A percentile compares a stretch with the other conserved stretches of the same genome.
Evolutionary conservation across 129 eudicot species (phyloP).

Genomic region (Ambrosia trifida): DNA sequence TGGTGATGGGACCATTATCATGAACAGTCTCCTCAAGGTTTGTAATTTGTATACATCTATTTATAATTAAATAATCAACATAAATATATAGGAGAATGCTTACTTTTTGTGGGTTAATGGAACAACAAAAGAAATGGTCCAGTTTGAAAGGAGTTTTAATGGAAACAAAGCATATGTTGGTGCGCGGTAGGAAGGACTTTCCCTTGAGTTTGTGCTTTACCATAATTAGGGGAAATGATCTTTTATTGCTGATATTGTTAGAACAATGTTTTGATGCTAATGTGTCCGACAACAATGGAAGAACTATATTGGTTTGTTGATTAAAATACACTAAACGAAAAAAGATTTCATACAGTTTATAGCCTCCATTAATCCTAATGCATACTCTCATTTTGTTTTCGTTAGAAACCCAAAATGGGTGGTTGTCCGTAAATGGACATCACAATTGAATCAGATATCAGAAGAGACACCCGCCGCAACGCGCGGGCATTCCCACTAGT

Average conservation of each 20-base stretch:
- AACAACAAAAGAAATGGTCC: constrained; percentile 54
- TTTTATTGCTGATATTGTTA: too few species aligned
- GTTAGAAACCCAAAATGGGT: too few species aligned
- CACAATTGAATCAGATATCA: too few species aligned
- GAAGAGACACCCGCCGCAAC: too few species aligned
- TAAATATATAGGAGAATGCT: constrained; percentile 9
- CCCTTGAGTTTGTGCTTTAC: too few species aligned
- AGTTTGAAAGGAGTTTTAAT: constrained; percentile 69
- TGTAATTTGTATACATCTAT: constrained; percentile 28
- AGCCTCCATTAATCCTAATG: too few species aligned
- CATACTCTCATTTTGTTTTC: too few species aligned
- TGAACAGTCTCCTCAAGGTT: constrained; percentile 54
- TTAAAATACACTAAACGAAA: not conserved
- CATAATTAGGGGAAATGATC: too few species aligned
- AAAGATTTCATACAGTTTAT: not conserved
- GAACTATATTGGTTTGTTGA: constrained; percentile 70
- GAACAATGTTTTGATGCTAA: too few species aligned
- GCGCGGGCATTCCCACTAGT: too few species aligned
- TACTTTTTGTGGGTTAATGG: not conserved
- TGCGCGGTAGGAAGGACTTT: constrained; percentile 43
- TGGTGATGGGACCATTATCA: too few species aligned
- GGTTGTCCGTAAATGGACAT: too few species aligned
- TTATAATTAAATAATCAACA: not conserved
- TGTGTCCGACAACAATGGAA: constrained; percentile 65
- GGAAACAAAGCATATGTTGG: constrained; percentile 86